phyloP scores from a whole-genome alignment of 169 alveolate genomes.

The Miamiensis avidus region DNA sequence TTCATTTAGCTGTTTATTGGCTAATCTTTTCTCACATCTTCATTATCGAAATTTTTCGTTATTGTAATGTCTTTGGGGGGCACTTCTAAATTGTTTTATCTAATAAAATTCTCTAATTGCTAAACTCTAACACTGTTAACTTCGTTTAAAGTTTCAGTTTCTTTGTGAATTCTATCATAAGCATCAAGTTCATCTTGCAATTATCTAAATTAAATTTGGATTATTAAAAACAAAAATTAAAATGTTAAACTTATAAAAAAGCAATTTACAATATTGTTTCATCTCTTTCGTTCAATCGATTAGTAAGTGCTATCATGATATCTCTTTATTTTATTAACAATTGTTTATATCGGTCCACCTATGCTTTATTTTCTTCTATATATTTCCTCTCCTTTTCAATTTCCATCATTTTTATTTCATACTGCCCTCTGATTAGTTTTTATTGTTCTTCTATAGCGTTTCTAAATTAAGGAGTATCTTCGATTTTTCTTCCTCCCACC shows the following conservation, averaged over 20 bases:
- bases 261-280: conserved; percentile 69
- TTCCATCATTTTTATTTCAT: conserved; percentile 76
- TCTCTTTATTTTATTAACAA: conserved; percentile 82
- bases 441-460: conserved; percentile 79
- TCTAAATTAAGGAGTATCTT: conserved; percentile 82
- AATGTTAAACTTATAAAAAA: too few relatives aligned
- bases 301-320: conserved; percentile 87
- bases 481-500: conserved; percentile 83
- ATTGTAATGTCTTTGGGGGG: background rate
- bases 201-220: background rate
- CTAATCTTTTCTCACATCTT: background rate
- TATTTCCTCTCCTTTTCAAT: conserved; percentile 82
- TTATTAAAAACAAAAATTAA: too few relatives aligned
- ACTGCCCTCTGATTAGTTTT: conserved; percentile 66
- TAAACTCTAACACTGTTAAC: background rate
- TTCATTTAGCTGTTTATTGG: background rate
- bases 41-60: background rate
- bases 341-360: conserved; percentile 82
- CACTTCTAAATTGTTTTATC: background rate
- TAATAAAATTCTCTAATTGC: background rate
- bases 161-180: conserved; percentile 73
- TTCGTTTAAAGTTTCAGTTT: conserved; percentile 3
- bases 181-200: conserved; percentile 83
- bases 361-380: conserved; percentile 84
- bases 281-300: conserved; percentile 86